A percentile compares a stretch with the other conserved stretches of the same genome.
phyloP scores from a whole-genome alignment of 2,329 filamentous ascomycete species.

The Fusarium fracticaudum region DNA sequence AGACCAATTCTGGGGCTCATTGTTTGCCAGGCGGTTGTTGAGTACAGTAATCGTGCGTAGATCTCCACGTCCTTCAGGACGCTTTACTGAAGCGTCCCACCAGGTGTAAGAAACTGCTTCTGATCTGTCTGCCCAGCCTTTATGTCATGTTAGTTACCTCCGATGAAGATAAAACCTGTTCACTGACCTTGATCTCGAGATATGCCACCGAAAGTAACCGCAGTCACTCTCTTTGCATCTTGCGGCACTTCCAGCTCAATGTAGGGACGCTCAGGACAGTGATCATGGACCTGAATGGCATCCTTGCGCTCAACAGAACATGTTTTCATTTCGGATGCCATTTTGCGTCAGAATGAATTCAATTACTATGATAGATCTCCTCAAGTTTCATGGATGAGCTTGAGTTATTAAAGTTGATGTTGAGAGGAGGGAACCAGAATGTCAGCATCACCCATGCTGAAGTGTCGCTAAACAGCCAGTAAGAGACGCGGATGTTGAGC shows the following conservation, averaged over 20 bases:
- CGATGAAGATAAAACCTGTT: too few relatives aligned
- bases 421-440: not conserved
- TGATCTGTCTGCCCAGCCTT: constrained; percentile 28
- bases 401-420: not conserved
- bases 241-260: constrained; percentile 21
- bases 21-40: constrained; percentile 17
- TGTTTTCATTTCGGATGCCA: constrained; percentile 1
- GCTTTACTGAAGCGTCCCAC: constrained; percentile 28
- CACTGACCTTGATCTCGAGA: constrained; percentile 29
- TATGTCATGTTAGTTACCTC: fast-evolving
- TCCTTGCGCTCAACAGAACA: constrained; percentile 13
- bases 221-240: constrained; percentile 15
- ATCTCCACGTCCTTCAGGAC: constrained; percentile 25
- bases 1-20: not conserved
- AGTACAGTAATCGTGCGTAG: constrained; percentile 14
- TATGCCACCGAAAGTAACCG: constrained; percentile 9
- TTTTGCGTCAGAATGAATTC: not conserved
- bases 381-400: too few relatives aligned
- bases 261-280: constrained; percentile 24
- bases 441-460: not conserved
- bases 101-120: constrained; percentile 21
- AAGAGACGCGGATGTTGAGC: not conserved
- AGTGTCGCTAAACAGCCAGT: not conserved
- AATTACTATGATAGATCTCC: too few relatives aligned
- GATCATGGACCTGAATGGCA: constrained; percentile 21